Evolutionary conservation across 1,139 yeast genomes (phyloP).

Genomic region (Pichia cactophila): DNA sequence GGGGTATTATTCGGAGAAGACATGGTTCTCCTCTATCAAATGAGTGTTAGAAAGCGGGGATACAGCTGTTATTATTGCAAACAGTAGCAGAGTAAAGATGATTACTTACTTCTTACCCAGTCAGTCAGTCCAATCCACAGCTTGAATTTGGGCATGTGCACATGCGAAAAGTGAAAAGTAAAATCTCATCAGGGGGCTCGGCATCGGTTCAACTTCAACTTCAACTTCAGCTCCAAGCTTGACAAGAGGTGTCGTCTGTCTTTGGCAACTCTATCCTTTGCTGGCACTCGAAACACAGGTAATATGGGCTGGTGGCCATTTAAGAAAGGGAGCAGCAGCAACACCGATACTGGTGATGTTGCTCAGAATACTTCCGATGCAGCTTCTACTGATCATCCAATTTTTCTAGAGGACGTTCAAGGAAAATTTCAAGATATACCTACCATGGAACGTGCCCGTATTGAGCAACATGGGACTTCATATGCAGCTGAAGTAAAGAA

Average conservation of each 20-base stretch:
- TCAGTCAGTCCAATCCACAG: too few relatives aligned
- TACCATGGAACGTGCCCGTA: background rate
- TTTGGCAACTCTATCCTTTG: background rate
- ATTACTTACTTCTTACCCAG: too few relatives aligned
- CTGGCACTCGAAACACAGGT: background rate
- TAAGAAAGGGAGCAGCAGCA: conserved; percentile 1
- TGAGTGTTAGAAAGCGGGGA: background rate
- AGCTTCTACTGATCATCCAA: conserved; percentile 9
- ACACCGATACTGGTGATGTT: background rate
- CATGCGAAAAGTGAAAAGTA: too few relatives aligned
- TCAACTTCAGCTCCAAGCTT: too few relatives aligned
- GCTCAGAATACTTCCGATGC: background rate
- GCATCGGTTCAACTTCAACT: too few relatives aligned
- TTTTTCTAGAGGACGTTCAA: conserved; percentile 26
- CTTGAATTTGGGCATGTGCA: too few relatives aligned
- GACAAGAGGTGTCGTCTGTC: too few relatives aligned
- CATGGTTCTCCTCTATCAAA: background rate
- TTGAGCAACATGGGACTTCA: background rate
- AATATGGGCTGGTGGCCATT: conserved; percentile 23
- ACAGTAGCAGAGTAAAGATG: too few relatives aligned
- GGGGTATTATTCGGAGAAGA: conserved; percentile 21
- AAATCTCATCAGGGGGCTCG: too few relatives aligned
- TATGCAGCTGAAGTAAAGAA: conserved; percentile 2
- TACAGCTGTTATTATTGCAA: background rate
- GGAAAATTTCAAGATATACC: conserved; percentile 20